Evolutionary conservation across 2,329 filamentous ascomycete species (phyloP).

Genomic region (Phaeosphaeriaceae sp.): DNA sequence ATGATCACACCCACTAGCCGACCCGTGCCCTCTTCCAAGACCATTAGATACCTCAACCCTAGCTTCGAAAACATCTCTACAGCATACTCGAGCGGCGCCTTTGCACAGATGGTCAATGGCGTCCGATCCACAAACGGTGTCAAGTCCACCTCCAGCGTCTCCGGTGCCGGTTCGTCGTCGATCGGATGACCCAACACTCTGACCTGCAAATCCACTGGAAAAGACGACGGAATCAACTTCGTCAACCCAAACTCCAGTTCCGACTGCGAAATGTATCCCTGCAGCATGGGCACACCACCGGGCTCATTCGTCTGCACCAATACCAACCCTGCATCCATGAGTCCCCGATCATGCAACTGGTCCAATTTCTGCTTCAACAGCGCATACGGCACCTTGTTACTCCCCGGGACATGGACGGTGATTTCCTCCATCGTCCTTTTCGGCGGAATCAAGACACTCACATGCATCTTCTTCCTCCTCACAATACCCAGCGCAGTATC

Average conservation of each 20-base stretch:
- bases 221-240: slow-evolving; percentile 34
- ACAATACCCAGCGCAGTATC: slow-evolving; percentile 57
- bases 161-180: slow-evolving; percentile 30
- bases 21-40: slow-evolving; percentile 61
- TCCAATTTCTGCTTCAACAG: slow-evolving; percentile 56
- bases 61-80: slow-evolving; percentile 68
- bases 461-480: slow-evolving; percentile 46
- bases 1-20: slow-evolving; percentile 62
- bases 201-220: slow-evolving; percentile 39
- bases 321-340: slow-evolving; percentile 66
- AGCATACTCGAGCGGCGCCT: slow-evolving; percentile 64
- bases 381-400: slow-evolving; percentile 52
- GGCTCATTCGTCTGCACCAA: slow-evolving; percentile 52
- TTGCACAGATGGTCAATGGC: slow-evolving; percentile 58
- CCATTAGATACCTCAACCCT: slow-evolving; percentile 62
- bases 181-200: slow-evolving; percentile 48
- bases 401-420: slow-evolving; percentile 55
- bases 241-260: slow-evolving; percentile 61
- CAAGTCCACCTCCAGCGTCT: slow-evolving; percentile 50
- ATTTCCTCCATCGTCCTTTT: slow-evolving; percentile 63
- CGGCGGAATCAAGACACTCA: slow-evolving; percentile 61
- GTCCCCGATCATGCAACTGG: slow-evolving; percentile 56
- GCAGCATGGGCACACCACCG: slow-evolving; percentile 50
- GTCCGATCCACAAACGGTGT: slow-evolving; percentile 61
- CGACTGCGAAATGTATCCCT: slow-evolving; percentile 63